phyloP scores from a whole-genome alignment of 345 rosid species.

The Eucalyptus pauciflora region DNA sequence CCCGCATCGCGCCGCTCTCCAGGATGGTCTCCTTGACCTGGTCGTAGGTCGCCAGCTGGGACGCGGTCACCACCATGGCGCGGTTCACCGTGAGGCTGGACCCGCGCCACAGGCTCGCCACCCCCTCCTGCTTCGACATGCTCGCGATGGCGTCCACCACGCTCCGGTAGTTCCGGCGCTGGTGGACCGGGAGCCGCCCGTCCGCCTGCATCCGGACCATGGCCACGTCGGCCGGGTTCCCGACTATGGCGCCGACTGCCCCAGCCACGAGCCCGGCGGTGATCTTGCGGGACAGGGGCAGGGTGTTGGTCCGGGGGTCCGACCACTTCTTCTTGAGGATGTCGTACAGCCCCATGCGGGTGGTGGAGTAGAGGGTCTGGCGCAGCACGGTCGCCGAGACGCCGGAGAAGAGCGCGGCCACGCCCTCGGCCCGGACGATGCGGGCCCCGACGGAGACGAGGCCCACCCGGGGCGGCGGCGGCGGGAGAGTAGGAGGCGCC shows the following conservation, averaged over 20 bases:
- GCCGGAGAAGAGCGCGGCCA: conserved; percentile 53
- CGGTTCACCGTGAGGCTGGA: conserved; percentile 62
- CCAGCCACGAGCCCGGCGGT: conserved; percentile 56
- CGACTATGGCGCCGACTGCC: conserved; percentile 63
- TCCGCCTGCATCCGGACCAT: conserved; percentile 92
- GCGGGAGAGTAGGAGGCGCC: conserved; percentile 4
- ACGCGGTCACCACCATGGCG: conserved; percentile 71
- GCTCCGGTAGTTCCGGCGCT: conserved; percentile 61
- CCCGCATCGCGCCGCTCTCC: conserved; percentile 29
- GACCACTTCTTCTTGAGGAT: conserved; percentile 57
- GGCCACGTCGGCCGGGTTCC: conserved; percentile 81
- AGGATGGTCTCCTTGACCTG: conserved; percentile 54
- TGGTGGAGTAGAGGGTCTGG: conserved; percentile 72
- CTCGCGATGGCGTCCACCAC: conserved; percentile 53
- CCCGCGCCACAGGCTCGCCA: conserved; percentile 70
- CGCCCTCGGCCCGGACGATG: conserved; percentile 51
- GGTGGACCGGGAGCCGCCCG: conserved; percentile 47
- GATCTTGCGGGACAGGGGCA: conserved; percentile 48
- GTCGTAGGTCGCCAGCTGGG: conserved; percentile 73
- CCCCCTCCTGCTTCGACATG: conserved; percentile 58
- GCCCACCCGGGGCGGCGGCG: conserved; percentile 29
- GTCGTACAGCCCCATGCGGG: conserved; percentile 88
- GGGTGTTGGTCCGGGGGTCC: conserved; percentile 30
- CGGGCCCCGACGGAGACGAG: conserved; percentile 48
- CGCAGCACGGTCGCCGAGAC: conserved; percentile 84